Evolutionary conservation across 2,329 filamentous ascomycete species (phyloP), one percentile per base, ranked within the genome.

Genomic region (Penicillium sp.): DNA sequence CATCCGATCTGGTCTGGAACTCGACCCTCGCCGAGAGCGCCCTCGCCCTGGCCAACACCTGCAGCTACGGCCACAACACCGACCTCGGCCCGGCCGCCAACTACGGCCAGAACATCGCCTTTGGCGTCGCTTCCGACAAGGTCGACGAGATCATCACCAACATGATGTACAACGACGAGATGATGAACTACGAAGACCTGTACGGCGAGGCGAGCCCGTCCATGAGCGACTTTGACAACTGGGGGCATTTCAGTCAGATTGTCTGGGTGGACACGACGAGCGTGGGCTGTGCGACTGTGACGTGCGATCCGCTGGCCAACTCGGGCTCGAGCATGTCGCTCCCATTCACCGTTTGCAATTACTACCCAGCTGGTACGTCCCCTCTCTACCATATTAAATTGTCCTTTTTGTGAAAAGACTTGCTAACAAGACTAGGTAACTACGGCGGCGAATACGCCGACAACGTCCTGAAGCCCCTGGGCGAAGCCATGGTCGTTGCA

Each of bases 291-390:
- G 79, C 77, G 52, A 82, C 72, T 26, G 66, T 71, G 20, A 60
- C 62, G 72, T 84, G 77, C 80, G 23, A 62, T 28, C 65, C 58
- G 53, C 70, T 82, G 45, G 69, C 65, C 52, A 76, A 77, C 60
- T 71, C 72, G 47, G 74, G 73, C 52, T 66, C 67, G 57, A 66
- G 69, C 50, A 64, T 75, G 26, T 55, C 79, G 38, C 75, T 85
- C n/a, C 85, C 83, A 75, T 91, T 84, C 79, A 92, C 89, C 28
- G 90, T 95, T 66, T 96, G 91, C 86, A 93, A 96, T 82, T 96
- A 96, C 79, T 78, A 76, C 63, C 81, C 85, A 60, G 77, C 84
- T 61, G 91, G 90, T 89, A 84, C 73, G 84, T 73, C 26, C 11
- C 26, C 40, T 47, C 12, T 38, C 20, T 2, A 12, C 33, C 1